phyloP scores from a whole-genome alignment of 768 basidiomycete genomes.

The Lactarius sanguifluus region DNA sequence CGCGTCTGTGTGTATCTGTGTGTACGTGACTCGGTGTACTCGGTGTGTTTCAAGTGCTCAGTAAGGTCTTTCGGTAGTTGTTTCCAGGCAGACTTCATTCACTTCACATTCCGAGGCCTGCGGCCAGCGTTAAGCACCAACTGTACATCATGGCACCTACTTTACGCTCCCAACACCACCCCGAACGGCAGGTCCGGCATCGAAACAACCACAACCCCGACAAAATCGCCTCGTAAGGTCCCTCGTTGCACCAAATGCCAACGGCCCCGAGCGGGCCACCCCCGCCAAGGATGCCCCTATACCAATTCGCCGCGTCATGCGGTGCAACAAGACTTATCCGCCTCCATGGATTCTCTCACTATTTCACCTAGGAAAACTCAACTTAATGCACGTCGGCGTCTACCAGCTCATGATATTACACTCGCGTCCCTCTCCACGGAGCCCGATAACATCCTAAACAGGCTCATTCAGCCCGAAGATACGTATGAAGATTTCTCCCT shows the following conservation, averaged over 20 bases:
- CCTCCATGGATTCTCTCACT: constrained; percentile 22
- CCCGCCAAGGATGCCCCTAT: constrained; percentile 61
- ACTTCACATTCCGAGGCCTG: neutral
- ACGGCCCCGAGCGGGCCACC: constrained; percentile 58
- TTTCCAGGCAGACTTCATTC: neutral
- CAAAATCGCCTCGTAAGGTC: constrained; percentile 47
- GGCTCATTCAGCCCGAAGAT: constrained; percentile 48
- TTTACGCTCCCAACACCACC: constrained; percentile 22
- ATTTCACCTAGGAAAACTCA: constrained; percentile 25
- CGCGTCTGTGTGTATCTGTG: neutral
- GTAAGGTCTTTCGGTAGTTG: neutral
- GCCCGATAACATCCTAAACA: constrained; percentile 48
- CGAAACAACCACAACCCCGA: constrained; percentile 31
- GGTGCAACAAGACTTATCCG: constrained; percentile 13
- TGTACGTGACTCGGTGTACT: neutral
- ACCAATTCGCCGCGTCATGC: constrained; percentile 16
- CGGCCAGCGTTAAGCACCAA: neutral
- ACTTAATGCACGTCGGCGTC: constrained; percentile 32
- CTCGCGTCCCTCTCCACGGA: constrained; percentile 53
- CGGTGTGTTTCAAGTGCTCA: neutral
- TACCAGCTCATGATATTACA: constrained; percentile 39
- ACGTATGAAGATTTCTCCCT: constrained; percentile 34
- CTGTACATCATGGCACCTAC: constrained; percentile 19
- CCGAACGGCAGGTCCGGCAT: constrained; percentile 15
- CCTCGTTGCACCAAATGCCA: constrained; percentile 58